phyloP scores from a whole-genome alignment of 768 basidiomycete species.

The Hericium rajendrae region DNA sequence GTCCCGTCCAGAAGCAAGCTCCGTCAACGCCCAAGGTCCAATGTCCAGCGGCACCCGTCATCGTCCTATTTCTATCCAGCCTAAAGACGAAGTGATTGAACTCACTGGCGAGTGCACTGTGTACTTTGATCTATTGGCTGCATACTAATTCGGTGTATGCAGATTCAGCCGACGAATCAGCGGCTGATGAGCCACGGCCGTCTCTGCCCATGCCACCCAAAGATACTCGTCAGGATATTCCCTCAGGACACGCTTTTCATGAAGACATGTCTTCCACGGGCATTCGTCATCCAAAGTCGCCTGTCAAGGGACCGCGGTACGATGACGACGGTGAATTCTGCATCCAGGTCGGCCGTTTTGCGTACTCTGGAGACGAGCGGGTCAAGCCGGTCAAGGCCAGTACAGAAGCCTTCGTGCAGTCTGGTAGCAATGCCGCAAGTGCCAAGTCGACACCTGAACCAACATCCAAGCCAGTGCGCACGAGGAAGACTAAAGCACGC shows the following conservation, averaged over 20 bases:
- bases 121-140: not conserved
- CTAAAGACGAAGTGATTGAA: not conserved
- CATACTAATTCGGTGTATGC: not conserved
- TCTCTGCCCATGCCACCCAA: no score
- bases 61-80: not conserved
- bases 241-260: no score
- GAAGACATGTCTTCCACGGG: no score
- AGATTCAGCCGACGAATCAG: not conserved
- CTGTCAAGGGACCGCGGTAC: not conserved
- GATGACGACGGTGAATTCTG: not conserved
- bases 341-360: not conserved
- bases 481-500: not conserved
- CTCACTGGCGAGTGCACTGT: not conserved
- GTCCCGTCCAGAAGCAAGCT: not conserved
- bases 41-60: not conserved
- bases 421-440: not conserved
- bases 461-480: not conserved
- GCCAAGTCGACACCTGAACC: not conserved
- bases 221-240: no score
- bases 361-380: not conserved
- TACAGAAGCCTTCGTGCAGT: not conserved
- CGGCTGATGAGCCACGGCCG: not conserved
- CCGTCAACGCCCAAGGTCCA: no score
- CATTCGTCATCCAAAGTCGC: no score
- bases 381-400: conserved; percentile 26